Evolutionary conservation across 1,284 basidiomycete genomes (phyloP).

Genomic region (Lentinula novae-zelandiae): DNA sequence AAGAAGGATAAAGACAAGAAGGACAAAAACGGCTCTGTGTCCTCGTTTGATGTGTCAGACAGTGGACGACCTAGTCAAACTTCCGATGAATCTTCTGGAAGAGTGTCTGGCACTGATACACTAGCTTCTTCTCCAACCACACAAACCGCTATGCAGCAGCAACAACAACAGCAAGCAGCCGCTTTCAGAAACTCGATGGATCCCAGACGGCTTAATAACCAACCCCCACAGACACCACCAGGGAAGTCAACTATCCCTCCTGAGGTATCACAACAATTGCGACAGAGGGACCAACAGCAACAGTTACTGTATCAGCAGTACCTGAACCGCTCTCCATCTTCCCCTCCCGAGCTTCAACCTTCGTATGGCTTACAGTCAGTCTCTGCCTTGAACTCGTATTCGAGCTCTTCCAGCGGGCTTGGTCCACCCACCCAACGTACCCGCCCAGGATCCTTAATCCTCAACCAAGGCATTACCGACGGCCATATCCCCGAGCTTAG

Average conservation of each 20-base stretch:
- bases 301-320: slow-evolving; percentile 89
- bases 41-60: slow-evolving; percentile 7
- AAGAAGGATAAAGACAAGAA: slow-evolving; percentile 71
- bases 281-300: slow-evolving; percentile 84
- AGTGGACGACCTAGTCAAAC: slow-evolving; percentile 45
- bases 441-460: slow-evolving; percentile 71
- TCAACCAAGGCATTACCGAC: slow-evolving; percentile 55
- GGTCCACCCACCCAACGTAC: slow-evolving; percentile 50
- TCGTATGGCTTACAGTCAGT: slow-evolving; percentile 68
- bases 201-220: slow-evolving; percentile 20
- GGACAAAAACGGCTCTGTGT: slow-evolving; percentile 24
- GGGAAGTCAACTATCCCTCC: slow-evolving; percentile 26
- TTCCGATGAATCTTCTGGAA: slow-evolving; percentile 39
- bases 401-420: slow-evolving; percentile 36
- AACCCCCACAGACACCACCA: slow-evolving; percentile 29
- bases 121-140: slow-evolving; percentile 42
- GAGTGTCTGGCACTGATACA: neutral
- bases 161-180: slow-evolving; percentile 39
- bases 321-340: slow-evolving; percentile 75
- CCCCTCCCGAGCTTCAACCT: slow-evolving; percentile 67
- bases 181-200: slow-evolving; percentile 30
- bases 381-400: slow-evolving; percentile 47
- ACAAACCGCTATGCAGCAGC: slow-evolving; percentile 49
- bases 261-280: slow-evolving; percentile 41
- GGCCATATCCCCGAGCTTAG: slow-evolving; percentile 81